Percentiles rank a stretch among this genome's conserved stretches.
These are phyloP conservation scores for Ogataea pignaliae DNA, from an alignment of 805 yeast genomes.

Conservation along the genomic window DNA sequence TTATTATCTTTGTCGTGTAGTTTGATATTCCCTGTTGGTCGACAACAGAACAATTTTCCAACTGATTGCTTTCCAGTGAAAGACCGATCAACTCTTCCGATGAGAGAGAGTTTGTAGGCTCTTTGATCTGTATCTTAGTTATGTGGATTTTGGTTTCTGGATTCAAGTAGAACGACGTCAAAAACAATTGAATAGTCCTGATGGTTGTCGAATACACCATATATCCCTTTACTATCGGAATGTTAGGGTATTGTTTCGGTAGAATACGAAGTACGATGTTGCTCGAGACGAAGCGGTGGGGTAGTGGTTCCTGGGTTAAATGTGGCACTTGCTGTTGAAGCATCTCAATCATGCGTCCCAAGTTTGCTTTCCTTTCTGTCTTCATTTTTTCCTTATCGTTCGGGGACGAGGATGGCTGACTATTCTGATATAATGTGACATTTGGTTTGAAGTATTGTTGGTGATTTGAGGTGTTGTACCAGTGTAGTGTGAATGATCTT, in stretches of 20 bases:
- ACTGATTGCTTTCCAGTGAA: conserved; percentile 18
- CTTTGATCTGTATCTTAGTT: conserved; percentile 32
- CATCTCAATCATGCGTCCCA: conserved; percentile 49
- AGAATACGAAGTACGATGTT: conserved; percentile 50
- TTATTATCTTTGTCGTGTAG: conserved; percentile 43
- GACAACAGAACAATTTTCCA: conserved; percentile 9
- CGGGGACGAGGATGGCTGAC: background rate
- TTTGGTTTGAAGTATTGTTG: conserved; percentile 1
- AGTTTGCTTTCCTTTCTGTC: conserved; percentile 38
- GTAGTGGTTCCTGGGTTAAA: conserved; percentile 42
- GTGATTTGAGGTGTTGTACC: background rate
- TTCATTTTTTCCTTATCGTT: conserved; percentile 17
- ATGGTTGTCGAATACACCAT: conserved; percentile 52
- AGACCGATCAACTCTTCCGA: conserved; percentile 25
- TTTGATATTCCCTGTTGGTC: conserved; percentile 25
- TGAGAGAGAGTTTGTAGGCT: conserved; percentile 25
- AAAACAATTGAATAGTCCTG: conserved; percentile 49
- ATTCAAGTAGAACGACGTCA: conserved; percentile 52
- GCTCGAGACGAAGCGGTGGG: conserved; percentile 39
- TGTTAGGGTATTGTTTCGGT: conserved; percentile 48
- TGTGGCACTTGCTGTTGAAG: conserved; percentile 47
- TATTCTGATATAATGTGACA: background rate
- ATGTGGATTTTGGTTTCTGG: conserved; percentile 53
- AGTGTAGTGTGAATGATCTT: background rate
- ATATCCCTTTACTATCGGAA: conserved; percentile 55